Base-by-base conservation (phyloP, 495 filamentous ascomycete species). In the Gamarada debralockiae region DNA sequence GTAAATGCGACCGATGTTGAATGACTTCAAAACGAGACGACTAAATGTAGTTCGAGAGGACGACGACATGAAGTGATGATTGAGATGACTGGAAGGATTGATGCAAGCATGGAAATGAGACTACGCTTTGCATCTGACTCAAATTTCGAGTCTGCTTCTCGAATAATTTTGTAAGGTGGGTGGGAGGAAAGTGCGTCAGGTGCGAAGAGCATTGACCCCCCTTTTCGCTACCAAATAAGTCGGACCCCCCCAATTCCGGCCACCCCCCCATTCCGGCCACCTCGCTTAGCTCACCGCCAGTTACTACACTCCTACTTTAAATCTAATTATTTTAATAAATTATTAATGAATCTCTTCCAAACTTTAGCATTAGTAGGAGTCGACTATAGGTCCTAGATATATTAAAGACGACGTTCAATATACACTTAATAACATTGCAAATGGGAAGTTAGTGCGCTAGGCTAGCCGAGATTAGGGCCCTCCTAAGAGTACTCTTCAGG, bases 231-330 rank as follows among this genome's bases (percentile, higher is more conserved):
- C n/a, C n/a, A n/a, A n/a, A n/a, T n/a, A n/a, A n/a, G n/a, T n/a
- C n/a, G n/a, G n/a, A n/a, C n/a, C n/a, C 42, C 42, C 42, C 42
- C 7, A 9, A 9, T 21, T 4, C 10, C 5, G 42, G 21, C 18
- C 44, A 48, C 44, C 44, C 44, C 44, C 44, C 25, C 3, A 34
- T 31, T 9, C 14, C 10, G 44, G 25, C 24, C 44, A 48, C 44
- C 44, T 48, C 44, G 44, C 44, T 48, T 48, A 34, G 44, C 44
- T 18, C 25, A 48, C 44, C 44, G 44, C 44, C 3, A 48, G n/a
- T 23, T 23, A 6, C 12, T 34, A 45, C 23, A 8, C 21, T 17
- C 42, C 42, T 21, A 45, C 42, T 3, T 23, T 45, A 45, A 12
- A 21, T 22, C 15, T 45, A 41, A 45, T 21, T 45, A 45, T 21